Percentiles rank a stretch among this genome's conserved stretches.
phyloP scores from a whole-genome alignment of 2,329 filamentous ascomycete genomes.

The Talaromyces sp. region DNA sequence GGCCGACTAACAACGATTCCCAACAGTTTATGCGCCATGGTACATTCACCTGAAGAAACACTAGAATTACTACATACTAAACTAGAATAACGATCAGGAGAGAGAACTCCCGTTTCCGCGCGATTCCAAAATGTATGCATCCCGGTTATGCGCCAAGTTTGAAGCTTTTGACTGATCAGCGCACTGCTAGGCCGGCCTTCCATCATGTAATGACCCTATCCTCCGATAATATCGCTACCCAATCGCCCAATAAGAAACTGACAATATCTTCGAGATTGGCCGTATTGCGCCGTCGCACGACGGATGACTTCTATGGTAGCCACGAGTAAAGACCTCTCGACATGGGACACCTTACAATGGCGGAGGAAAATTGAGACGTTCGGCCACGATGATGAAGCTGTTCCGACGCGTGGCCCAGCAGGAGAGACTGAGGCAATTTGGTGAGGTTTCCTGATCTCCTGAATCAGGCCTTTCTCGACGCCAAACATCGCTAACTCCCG shows the following conservation, averaged over 20 bases:
- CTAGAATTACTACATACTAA: background rate
- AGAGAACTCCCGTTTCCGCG: constrained; percentile 80
- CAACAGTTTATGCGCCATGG: constrained; percentile 68
- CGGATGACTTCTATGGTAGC: constrained; percentile 64
- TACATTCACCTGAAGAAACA: constrained; percentile 16
- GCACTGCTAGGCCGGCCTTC: constrained; percentile 46
- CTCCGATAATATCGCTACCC: background rate
- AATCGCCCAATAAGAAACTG: background rate
- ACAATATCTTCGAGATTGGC: constrained; percentile 61
- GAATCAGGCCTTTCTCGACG: too few species aligned
- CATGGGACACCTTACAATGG: constrained; percentile 60
- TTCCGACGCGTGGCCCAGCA: constrained; percentile 30
- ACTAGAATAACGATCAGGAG: constrained; percentile 42
- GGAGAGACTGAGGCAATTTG: constrained; percentile 58
- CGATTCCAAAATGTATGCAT: constrained; percentile 72
- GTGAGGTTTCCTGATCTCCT: constrained; percentile 44
- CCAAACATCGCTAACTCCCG: background rate
- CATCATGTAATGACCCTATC: constrained; percentile 40
- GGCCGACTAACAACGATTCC: background rate
- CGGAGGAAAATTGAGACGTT: constrained; percentile 80
- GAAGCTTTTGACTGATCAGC: constrained; percentile 21
- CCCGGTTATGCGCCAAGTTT: background rate
- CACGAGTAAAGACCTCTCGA: constrained; percentile 49
- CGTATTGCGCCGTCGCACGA: constrained; percentile 78
- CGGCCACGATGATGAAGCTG: constrained; percentile 62